Conservation (phyloP, 139 green algal species). For the Closterium sp. region DNA sequence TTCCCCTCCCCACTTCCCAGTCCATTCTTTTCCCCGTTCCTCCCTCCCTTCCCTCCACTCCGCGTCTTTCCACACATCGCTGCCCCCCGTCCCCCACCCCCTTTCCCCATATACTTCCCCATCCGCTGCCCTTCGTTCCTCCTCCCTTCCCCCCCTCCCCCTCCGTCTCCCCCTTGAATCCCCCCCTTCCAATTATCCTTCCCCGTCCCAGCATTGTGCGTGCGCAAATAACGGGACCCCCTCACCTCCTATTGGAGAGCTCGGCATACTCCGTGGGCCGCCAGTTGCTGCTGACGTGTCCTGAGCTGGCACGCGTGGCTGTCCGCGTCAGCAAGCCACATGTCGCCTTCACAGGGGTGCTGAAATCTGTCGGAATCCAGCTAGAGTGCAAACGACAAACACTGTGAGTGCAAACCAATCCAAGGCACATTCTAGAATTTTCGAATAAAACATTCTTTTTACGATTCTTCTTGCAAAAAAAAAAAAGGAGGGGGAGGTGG, state of each 20-base stretch:
- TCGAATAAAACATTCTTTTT: too few species aligned
- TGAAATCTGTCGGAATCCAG: background rate
- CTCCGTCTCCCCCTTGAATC: background rate
- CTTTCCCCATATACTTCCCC: too few species aligned
- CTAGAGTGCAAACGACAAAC: background rate
- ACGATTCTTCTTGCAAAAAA: too few species aligned
- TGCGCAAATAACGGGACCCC: background rate
- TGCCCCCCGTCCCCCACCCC: too few species aligned
- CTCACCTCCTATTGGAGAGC: background rate
- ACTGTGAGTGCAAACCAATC: background rate
- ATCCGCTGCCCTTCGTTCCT: too few species aligned
- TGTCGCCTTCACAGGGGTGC: background rate
- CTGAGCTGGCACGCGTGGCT: constrained; percentile 9
- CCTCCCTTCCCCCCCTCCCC: too few species aligned
- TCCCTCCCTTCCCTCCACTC: too few species aligned
- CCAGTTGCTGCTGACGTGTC: background rate
- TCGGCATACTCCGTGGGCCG: background rate
- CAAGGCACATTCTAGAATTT: too few species aligned
- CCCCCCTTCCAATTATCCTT: background rate
- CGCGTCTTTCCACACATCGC: too few species aligned
- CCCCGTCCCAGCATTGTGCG: background rate
- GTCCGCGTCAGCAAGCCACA: background rate
- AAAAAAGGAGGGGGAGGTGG: too few species aligned
- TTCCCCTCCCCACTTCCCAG: too few species aligned
- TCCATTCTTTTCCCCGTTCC: too few species aligned